Percentiles rank a stretch among this genome's conserved stretches.
phyloP scores from a whole-genome alignment of 495 filamentous ascomycete genomes.

The Tuber borchii region DNA sequence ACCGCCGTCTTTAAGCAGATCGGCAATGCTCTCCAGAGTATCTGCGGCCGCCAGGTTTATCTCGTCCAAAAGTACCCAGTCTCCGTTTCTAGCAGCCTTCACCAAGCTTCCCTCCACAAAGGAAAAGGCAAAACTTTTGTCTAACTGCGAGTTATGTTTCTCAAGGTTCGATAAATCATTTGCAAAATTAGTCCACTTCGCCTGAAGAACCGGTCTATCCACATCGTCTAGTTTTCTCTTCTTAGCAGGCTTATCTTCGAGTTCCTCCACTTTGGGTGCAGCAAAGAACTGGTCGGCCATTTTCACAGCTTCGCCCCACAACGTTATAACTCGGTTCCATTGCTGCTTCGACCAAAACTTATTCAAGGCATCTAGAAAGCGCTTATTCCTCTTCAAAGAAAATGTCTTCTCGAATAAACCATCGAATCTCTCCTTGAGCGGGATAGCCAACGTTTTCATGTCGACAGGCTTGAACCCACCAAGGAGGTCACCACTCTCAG shows the following conservation, averaged over 20 bases:
- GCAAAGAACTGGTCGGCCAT: constrained; percentile 70
- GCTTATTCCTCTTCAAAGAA: constrained; percentile 74
- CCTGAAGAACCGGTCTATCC: constrained; percentile 59
- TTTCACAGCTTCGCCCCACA: constrained; percentile 83
- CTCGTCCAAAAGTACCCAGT: constrained; percentile 97
- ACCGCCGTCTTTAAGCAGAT: constrained; percentile 65
- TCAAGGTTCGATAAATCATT: constrained; percentile 71
- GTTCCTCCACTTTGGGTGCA: constrained; percentile 43
- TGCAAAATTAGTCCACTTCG: constrained; percentile 74
- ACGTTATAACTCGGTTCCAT: constrained; percentile 72
- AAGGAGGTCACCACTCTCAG: constrained; percentile 84
- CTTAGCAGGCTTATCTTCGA: constrained; percentile 64
- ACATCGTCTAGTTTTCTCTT: constrained; percentile 60
- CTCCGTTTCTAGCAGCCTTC: constrained; percentile 82
- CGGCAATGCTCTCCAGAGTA: constrained; percentile 85
- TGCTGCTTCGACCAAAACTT: constrained; percentile 74
- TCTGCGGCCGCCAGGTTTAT: constrained; percentile 94
- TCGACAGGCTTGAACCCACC: constrained; percentile 96
- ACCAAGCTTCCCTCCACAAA: constrained; percentile 95
- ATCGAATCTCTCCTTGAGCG: constrained; percentile 88
- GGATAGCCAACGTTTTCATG: constrained; percentile 76
- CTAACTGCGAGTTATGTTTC: constrained; percentile 66
- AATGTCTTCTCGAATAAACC: constrained; percentile 81
- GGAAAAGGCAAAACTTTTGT: constrained; percentile 81
- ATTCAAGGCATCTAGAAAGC: constrained; percentile 68